Evolutionary conservation across 2,329 filamentous ascomycete genomes (phyloP).

Genomic region (Fusarium pseudograminearum): DNA sequence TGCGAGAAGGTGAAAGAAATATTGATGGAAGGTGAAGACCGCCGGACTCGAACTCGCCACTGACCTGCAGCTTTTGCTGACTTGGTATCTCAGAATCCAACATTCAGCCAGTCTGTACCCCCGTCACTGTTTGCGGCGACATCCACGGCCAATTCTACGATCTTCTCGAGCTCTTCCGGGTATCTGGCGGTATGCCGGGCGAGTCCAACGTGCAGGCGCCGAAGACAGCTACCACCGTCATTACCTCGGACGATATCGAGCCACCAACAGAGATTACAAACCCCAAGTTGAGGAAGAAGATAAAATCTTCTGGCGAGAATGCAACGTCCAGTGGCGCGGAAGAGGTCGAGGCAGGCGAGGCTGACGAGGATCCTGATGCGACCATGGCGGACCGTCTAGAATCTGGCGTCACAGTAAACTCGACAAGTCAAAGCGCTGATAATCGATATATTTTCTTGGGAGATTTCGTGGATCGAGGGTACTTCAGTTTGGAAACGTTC

Average conservation of each 20-base stretch:
- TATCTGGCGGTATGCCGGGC: slow-evolving; percentile 96
- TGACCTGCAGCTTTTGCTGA: slow-evolving; percentile 32
- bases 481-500: slow-evolving; percentile 98
- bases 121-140: slow-evolving; percentile 96
- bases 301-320: slow-evolving; percentile 63
- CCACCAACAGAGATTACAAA: slow-evolving; percentile 90
- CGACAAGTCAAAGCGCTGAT: slow-evolving; percentile 62
- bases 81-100: slow-evolving; percentile 79
- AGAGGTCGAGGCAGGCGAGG: slow-evolving; percentile 59
- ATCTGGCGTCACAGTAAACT: slow-evolving; percentile 53
- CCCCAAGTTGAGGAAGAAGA: slow-evolving; percentile 86
- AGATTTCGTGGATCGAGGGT: slow-evolving; percentile 96
- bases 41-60: slow-evolving; percentile 1
- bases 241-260: slow-evolving; percentile 92
- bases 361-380: slow-evolving; percentile 50
- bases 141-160: slow-evolving; percentile 99
- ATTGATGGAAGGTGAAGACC: slow-evolving; percentile 86
- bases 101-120: slow-evolving; percentile 96
- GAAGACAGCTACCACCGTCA: slow-evolving; percentile 76
- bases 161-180: slow-evolving; percentile 93
- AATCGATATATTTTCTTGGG: slow-evolving; percentile 74
- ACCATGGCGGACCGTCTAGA: slow-evolving; percentile 50
- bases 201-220: slow-evolving; percentile 78
- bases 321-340: slow-evolving; percentile 65
- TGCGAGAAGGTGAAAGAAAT: slow-evolving; percentile 99